phyloP scores from a whole-genome alignment of 164 flowering plant species.

The Houttuynia cordata region DNA sequence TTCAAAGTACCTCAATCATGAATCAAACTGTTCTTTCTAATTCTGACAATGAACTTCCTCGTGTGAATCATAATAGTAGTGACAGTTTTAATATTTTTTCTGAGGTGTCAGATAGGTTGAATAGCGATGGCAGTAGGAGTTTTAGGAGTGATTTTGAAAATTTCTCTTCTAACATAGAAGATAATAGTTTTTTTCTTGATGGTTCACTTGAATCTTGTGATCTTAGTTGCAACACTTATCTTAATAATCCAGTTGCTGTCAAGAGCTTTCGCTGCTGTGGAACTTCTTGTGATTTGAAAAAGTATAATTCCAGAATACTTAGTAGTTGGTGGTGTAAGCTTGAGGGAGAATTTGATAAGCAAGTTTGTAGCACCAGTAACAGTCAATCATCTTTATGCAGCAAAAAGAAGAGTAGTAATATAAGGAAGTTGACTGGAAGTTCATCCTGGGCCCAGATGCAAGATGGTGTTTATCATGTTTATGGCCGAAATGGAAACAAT shows the following conservation, averaged over 20 bases:
- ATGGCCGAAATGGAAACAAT: slow-evolving; percentile 28
- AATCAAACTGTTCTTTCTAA: slow-evolving; percentile 3
- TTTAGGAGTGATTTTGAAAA: slow-evolving; percentile 7
- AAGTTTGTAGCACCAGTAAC: slow-evolving; percentile 11
- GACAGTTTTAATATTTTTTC: slow-evolving; percentile 10
- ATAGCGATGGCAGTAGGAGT: slow-evolving; percentile 16
- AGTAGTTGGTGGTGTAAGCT: slow-evolving; percentile 5
- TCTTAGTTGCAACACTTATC: slow-evolving; percentile 1
- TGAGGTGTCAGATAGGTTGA: slow-evolving; percentile 20
- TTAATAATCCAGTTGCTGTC: slow-evolving; percentile 2
- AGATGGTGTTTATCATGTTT: slow-evolving; percentile 13
- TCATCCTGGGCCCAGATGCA: slow-evolving; percentile 7
- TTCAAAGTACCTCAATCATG: slow-evolving; percentile 3
- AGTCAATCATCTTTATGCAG: slow-evolving; percentile 9
- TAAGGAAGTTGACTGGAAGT: slow-evolving; percentile 11
- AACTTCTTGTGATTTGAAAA: background rate
- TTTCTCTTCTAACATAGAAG: slow-evolving; percentile 4
- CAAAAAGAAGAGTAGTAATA: slow-evolving; percentile 16
- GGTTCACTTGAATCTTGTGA: slow-evolving; percentile 8
- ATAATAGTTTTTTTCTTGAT: background rate
- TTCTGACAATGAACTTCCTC: slow-evolving; percentile 1
- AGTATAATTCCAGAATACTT: slow-evolving; percentile 8
- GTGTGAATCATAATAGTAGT: slow-evolving; percentile 6
- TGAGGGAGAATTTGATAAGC: slow-evolving; percentile 12
- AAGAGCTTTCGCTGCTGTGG: slow-evolving; percentile 4